Evolutionary conservation across 352 stramenopile species (phyloP), one percentile per base, ranked within the genome.

Genomic region (Peronospora belbahrii): DNA sequence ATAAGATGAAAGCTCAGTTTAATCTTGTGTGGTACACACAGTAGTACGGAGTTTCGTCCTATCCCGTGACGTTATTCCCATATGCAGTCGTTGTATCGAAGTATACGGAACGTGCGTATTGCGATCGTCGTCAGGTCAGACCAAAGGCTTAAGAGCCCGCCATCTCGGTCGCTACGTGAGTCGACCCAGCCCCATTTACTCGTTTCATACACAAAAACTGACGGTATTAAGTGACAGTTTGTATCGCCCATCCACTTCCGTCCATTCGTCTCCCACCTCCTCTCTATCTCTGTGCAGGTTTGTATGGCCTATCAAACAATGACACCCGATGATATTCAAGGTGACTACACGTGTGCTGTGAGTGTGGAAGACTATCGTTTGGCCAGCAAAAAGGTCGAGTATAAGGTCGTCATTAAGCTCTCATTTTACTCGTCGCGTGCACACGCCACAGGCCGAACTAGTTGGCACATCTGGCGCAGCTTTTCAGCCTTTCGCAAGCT

Each of bases 401-500:
- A 81, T 59, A 85, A 91, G 41, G 75, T 91, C 22, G 62, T 83
- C 6, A 69, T 87, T 28, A 56, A 65, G 24, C 53, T 88, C 18
- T 67, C 62, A 23, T 91, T 88, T 67, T 91, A 84, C 59, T 84
- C 68, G 39, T 83, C 78, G 20, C 73, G 76, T 18, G 80, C 70
- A 25, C 76, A 85, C 46, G 75, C 74, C 15, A 57, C 59, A 11
- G 78, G 67, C 4, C 70, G 59, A 35, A 86, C 75, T 31, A 84
- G 67, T 30, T 91, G 80, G 80, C 78, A 88, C 67, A 88, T 91
- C 39, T 88, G 80, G 80, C 76, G 80, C 48, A 70, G 62, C 23
- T 91, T 91, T 55, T 75, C 72, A 30, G 69, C 74, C 20, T 91
- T 91, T 58, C 76, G 76, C 34, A 84, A 87, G 59, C 72, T 91